Base-by-base conservation (phyloP, 345 rosid genomes). In the Eucalyptus dawsonii region DNA sequence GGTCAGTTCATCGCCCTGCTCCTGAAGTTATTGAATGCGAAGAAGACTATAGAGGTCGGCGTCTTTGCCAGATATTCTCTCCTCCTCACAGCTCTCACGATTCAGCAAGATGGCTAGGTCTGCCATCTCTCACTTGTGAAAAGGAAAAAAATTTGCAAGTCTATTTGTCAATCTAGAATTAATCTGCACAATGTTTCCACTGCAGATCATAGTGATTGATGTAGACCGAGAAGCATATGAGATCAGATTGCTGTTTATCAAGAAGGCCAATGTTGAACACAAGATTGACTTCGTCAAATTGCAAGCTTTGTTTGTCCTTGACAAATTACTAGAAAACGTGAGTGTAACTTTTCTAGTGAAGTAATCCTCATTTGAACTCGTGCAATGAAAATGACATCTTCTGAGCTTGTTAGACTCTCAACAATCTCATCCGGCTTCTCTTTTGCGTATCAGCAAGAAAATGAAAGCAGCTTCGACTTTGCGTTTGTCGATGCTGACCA, bases 41-140 rank as follows among this genome's bases (percentile, higher is more conserved):
- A 91, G 50, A 95, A 88, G 86, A 96, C 96, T 1, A 96, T 95
- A 51, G 96, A 95, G 88, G 50, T 96, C 29, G 97, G 97, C 40
- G 95, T 95, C 90, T 95, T 91, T 91, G 94, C 97, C 50, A 95
- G 98, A 25, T 96, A 95, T 87, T 95, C 98, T 87, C 97, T 94
- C 88, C 97, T 96, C 56, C 95, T 94, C 72, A 95, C 94, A 34
- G 97, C 97, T 86, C 97, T 95, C 54, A 91, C 93, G 13, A 90
- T 95, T 54, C 97, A 93, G 5, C 91, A 95, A 7, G 97, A 96
- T 89, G 97, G 97, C 87, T 91, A 94, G 95, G 91, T 67, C 17
- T 15, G 21, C 17, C 21, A 5, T 67, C 40, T 50, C 50, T 50
- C 16, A 14, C 50, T 50, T 50, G 50, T 2, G 16, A 50, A 50